phyloP scores from a whole-genome alignment of 1,284 basidiomycete species.

The Pyrrhoderma lamaoense region DNA sequence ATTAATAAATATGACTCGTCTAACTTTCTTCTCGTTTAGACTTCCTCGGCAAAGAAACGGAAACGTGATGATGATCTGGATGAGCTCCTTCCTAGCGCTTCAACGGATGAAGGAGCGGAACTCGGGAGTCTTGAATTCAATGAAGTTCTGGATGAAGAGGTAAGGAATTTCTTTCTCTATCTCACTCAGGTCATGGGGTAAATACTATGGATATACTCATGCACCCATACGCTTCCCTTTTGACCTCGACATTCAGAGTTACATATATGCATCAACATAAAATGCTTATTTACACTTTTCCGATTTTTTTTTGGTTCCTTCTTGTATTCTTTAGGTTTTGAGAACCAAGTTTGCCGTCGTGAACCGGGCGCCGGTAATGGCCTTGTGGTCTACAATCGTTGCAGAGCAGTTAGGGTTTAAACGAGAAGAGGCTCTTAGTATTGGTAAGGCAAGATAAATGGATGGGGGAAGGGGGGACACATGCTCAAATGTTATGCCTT shows the following conservation, averaged over 20 bases:
- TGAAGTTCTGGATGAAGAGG: constrained; percentile 65
- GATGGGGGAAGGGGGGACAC: too few relatives aligned
- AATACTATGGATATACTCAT: not conserved
- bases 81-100: constrained; percentile 49
- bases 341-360: constrained; percentile 56
- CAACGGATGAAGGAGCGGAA: constrained; percentile 40
- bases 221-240: not conserved
- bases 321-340: constrained; percentile 42
- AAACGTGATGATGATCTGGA: constrained; percentile 47
- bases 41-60: constrained; percentile 39
- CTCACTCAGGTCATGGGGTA: not conserved
- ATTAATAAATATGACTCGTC: too few relatives aligned
- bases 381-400: constrained; percentile 84
- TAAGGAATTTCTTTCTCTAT: constrained; percentile 26
- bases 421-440: constrained; percentile 82
- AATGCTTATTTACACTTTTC: constrained; percentile 13
- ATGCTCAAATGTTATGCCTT: too few relatives aligned
- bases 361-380: constrained; percentile 93
- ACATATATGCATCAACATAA: not conserved
- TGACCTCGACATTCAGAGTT: too few relatives aligned
- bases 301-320: too few relatives aligned
- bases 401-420: constrained; percentile 82
- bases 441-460: too few relatives aligned
- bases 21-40: too few relatives aligned
- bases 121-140: constrained; percentile 60